Base-by-base conservation (phyloP, 805 yeast genomes). In the Lipomyces mesembrius region DNA sequence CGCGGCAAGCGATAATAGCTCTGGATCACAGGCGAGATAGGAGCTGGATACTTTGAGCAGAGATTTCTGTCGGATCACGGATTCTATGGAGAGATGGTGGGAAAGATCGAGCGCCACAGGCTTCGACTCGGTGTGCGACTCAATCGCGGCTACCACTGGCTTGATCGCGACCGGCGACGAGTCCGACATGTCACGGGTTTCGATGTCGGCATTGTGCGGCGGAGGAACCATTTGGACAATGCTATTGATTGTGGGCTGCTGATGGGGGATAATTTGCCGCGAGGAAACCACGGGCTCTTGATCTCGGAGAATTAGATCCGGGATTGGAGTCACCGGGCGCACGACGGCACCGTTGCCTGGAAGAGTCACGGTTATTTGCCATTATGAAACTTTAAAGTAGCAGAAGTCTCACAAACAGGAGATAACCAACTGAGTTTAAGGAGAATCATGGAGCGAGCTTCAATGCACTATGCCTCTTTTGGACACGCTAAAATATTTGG, bases 1-100 rank as follows among this genome's bases (percentile, higher is more conserved):
- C 73, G 98, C 99, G 60, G 98, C 98, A 62, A 94, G 84, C 76
- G 93, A 93, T 63, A 92, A 87, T 75, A 95, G 82, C 63, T 88
- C 86, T 46, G 96, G 97, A 68, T 86, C 83, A 51, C 81, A 80
- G 74, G 81, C 88, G 25, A 62, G 49, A 80, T 89, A 88, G 75
- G 86, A 87, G 82, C 93, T 91, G 22, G 97, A 95, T 51, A 86
- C 80, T 80, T 95, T 94, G 79, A 94, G 83, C 9, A 91, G 88
- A n/a, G 97, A 91, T 51, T 88, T 85, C 62, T 83, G 81, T 81
- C 99, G 90, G 20, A 88, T 80, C 70, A 83, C 83, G 53, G 97
- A 86, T 80, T 95, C 98, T 3, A 80, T 85, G 25, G 97, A 91
- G 69, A 90, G 83, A 70, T 86, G 83, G 79, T 92, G 91, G 11